These are phyloP conservation scores for Eleusine coracana DNA, from an alignment of 176 grass and related monocot species.

Conservation along the genomic window DNA sequence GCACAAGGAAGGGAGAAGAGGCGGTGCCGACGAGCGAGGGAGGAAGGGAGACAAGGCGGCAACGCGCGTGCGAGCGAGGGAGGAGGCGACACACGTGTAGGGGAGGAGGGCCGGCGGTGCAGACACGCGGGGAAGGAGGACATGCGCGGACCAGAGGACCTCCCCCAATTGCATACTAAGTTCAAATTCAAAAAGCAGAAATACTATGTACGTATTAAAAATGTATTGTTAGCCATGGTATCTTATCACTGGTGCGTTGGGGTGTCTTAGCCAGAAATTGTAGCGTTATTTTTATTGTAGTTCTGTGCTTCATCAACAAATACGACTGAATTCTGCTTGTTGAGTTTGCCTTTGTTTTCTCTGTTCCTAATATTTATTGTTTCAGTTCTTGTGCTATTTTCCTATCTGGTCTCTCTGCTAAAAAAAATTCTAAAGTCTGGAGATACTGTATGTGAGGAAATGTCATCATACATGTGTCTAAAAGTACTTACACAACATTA, in stretches of 20 bases:
- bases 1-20: too few relatives aligned
- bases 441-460: not conserved
- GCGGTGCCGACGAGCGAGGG: too few relatives aligned
- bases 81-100: too few relatives aligned
- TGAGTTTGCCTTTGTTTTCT: not conserved
- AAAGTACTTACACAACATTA: not conserved
- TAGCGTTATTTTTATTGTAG: not conserved
- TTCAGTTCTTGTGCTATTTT: not conserved
- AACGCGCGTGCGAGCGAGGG: too few relatives aligned
- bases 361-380: not conserved
- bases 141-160: too few relatives aligned
- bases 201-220: too few relatives aligned
- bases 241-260: not conserved
- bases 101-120: too few relatives aligned
- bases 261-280: not conserved
- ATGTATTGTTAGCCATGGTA: too few relatives aligned
- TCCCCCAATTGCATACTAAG: too few relatives aligned
- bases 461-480: not conserved
- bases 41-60: too few relatives aligned
- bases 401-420: not conserved
- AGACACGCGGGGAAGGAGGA: too few relatives aligned
- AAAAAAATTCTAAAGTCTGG: not conserved
- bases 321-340: not conserved
- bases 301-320: not conserved
- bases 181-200: too few relatives aligned